Base-by-base conservation (phyloP, 176 grass and related monocot genomes). In the Eleusine coracana region DNA sequence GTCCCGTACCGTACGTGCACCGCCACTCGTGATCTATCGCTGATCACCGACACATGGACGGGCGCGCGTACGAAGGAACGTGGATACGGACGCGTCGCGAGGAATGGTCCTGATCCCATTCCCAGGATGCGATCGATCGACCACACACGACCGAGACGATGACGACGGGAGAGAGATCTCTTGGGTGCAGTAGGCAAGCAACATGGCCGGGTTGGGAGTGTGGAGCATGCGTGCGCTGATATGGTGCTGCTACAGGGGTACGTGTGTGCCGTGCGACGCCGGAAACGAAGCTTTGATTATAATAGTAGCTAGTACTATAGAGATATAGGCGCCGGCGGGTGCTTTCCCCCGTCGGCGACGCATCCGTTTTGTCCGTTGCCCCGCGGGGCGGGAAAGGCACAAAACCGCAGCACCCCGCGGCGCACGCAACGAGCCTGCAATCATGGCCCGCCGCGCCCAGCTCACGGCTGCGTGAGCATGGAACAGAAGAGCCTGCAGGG, bases 371-470 rank as follows among this genome's bases (percentile, higher is more conserved):
- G 75, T 65, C 8, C 83, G 70, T 73, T 79, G 75, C 25, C 75
- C 83, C 67, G 2, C 75, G 38, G 11, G 21, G 10, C 67, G 69
- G 56, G 83, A 28, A 79, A 72, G 66, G 83, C 75, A 85, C 83
- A 72, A 61, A 60, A 60, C 15, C 6, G 18, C 15, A 16, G 29
- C 49, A 5, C 25, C 80, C 25, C 27, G 7, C 8, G 68, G 54
- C 46, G 28, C 70, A 82, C 42, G 67, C 67, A 81, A 60, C 67
- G 46, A 28, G 44, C 16, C 10, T 20, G 52, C 71, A 54, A 54
- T 74, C 71, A 52, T 73, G 9, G 34, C 9, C 71, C 71, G 1
- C 21, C 21, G 17, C 5, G 10, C 17, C 1, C 31, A 34, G 31
- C 31, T 34, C 31, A 34, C 31, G 31, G 2, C 31, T 2, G 31